Conservation (phyloP, 306 rosid genomes). For the Arachis stenosperma region DNA sequence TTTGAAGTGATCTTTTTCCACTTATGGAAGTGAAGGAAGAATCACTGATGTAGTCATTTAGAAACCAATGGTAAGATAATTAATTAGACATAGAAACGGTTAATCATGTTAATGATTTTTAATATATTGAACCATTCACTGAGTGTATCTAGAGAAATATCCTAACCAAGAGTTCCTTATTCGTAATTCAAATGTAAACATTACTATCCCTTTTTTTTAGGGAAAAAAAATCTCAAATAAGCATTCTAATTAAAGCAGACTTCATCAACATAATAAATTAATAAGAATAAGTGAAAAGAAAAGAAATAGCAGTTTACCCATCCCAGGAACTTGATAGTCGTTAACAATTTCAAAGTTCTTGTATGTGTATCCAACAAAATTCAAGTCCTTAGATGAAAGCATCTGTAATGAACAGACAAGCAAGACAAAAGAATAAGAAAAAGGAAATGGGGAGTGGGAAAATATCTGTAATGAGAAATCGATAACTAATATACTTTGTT, state of each 20-base stretch:
- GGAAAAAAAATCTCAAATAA: background rate
- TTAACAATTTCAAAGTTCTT: constrained; percentile 96
- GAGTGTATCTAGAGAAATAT: constrained; percentile 20
- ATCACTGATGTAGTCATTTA: background rate
- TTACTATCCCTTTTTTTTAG: background rate
- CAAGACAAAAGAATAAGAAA: constrained; percentile 22
- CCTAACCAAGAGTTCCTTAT: constrained; percentile 7
- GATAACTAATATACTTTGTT: constrained; percentile 23
- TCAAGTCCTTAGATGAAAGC: constrained; percentile 97
- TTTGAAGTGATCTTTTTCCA: background rate
- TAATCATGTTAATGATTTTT: constrained; percentile 8
- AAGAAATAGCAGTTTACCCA: constrained; percentile 57
- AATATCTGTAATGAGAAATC: constrained; percentile 25
- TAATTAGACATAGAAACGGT: background rate
- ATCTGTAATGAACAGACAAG: constrained; percentile 61
- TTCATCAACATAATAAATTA: constrained; percentile 16
- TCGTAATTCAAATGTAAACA: background rate
- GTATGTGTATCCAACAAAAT: constrained; percentile 95
- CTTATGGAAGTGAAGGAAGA: background rate
- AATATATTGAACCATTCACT: background rate
- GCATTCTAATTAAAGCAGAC: constrained; percentile 14
- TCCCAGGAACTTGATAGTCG: constrained; percentile 97
- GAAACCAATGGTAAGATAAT: constrained; percentile 5
- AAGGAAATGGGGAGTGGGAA: background rate
- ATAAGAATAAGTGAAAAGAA: constrained; percentile 23